These are phyloP conservation scores for Prasinococcaceae sp. DNA, from an alignment of 139 green algal species.

Conservation along the genomic window DNA sequence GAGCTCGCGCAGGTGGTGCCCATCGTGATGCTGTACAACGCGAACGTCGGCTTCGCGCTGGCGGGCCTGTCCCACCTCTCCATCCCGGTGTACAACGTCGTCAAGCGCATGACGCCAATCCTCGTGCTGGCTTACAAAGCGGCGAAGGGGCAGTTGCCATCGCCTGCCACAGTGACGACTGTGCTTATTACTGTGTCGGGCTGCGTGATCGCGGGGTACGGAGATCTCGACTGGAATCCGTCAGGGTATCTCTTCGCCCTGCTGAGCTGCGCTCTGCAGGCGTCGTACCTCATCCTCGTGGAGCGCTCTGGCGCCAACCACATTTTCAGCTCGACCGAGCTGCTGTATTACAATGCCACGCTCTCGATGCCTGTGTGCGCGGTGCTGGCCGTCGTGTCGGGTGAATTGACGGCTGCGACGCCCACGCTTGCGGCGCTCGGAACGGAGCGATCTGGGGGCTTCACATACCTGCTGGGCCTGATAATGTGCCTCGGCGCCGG, in stretches of 20 bases:
- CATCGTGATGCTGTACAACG: constrained; percentile 33
- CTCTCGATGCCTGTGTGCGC: constrained; percentile 41
- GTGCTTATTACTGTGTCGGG: constrained; percentile 19
- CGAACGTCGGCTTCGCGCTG: constrained; percentile 32
- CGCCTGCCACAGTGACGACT: constrained; percentile 16
- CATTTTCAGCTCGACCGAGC: constrained; percentile 26
- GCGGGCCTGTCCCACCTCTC: constrained; percentile 14
- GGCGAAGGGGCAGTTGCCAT: background rate
- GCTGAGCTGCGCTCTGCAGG: constrained; percentile 39
- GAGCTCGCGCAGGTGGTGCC: background rate
- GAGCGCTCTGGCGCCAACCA: constrained; percentile 35
- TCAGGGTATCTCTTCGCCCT: constrained; percentile 45
- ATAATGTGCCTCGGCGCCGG: constrained; percentile 18
- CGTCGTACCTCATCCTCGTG: constrained; percentile 58
- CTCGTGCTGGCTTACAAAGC: background rate
- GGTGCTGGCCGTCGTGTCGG: constrained; percentile 24
- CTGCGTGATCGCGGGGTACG: constrained; percentile 29
- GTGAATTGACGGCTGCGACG: no score
- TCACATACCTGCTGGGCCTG: constrained; percentile 6
- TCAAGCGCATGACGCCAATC: constrained; percentile 12
- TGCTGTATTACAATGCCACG: constrained; percentile 56
- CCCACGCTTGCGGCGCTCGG: no score
- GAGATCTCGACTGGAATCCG: constrained; percentile 49
- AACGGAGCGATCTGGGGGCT: no score
- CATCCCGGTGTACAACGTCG: constrained; percentile 27